Conservation (phyloP, 176 grass and related monocot species). For the Carex kokanica region DNA sequence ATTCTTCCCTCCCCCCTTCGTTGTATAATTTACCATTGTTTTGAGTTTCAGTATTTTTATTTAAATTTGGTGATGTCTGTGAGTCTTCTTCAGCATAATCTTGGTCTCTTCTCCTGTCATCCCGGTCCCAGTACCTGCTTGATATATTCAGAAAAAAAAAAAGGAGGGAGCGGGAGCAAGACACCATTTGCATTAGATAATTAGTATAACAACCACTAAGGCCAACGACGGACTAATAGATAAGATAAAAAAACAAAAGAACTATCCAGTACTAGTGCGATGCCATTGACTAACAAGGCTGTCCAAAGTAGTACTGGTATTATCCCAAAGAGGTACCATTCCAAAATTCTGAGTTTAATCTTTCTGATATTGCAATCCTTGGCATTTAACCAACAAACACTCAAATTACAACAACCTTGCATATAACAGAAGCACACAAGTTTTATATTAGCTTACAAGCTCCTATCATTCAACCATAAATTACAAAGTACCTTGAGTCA, state of each 20-base stretch:
- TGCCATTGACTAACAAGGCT: not conserved
- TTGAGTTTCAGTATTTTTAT: slow-evolving; percentile 28
- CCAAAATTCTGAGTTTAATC: not conserved
- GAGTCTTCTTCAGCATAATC: slow-evolving; percentile 65
- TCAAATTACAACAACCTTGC: not conserved
- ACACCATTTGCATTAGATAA: not conserved
- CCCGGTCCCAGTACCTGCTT: slow-evolving; percentile 55
- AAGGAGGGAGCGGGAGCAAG: not conserved
- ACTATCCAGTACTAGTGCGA: not conserved
- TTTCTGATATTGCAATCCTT: not conserved
- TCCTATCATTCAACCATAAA: not conserved
- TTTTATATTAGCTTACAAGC: not conserved
- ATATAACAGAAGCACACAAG: not conserved
- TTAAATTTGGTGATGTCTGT: slow-evolving; percentile 32
- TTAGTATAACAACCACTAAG: not conserved
- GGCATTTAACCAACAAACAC: not conserved
- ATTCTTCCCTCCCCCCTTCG: slow-evolving; percentile 73
- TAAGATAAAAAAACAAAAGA: not conserved
- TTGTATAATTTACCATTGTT: slow-evolving; percentile 68
- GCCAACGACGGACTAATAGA: not conserved
- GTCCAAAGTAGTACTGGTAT: slow-evolving; percentile 12
- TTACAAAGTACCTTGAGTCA: slow-evolving; percentile 54
- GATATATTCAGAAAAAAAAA: not conserved
- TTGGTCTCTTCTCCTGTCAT: slow-evolving; percentile 64
- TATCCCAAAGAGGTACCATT: not conserved